phyloP scores from a whole-genome alignment of 495 filamentous ascomycete species.

The Aspergillus sparsus region DNA sequence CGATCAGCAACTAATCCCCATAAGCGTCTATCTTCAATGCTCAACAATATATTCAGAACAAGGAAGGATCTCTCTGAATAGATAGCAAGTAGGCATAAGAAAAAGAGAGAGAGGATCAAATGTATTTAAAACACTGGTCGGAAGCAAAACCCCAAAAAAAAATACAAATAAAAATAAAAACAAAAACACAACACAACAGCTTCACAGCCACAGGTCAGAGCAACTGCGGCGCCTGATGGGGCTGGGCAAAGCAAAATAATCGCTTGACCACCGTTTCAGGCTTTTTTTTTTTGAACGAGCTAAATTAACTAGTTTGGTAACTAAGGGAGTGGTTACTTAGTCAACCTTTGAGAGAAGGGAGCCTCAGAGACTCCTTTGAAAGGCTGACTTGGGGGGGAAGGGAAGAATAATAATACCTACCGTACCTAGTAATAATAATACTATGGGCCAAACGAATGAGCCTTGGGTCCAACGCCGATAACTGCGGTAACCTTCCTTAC shows the following conservation, averaged over 20 bases:
- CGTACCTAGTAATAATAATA: too few species aligned
- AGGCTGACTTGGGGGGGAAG: neutral
- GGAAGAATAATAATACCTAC: neutral
- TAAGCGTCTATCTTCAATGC: too few species aligned
- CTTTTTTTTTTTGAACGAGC: slow-evolving; percentile 5
- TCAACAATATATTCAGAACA: too few species aligned
- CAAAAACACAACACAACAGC: neutral
- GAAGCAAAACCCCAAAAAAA: slow-evolving; percentile 1
- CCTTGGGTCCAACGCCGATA: slow-evolving; percentile 22
- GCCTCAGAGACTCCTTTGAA: slow-evolving; percentile 19
- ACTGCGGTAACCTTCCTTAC: slow-evolving; percentile 14
- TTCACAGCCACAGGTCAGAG: slow-evolving; percentile 22
- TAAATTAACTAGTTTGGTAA: slow-evolving; percentile 16
- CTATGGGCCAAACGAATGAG: slow-evolving; percentile 15
- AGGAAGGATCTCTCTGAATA: too few species aligned
- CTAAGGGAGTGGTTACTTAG: slow-evolving; percentile 16
- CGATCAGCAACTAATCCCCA: too few species aligned
- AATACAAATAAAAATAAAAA: slow-evolving; percentile 8
- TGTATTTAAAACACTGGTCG: neutral
- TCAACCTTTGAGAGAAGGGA: slow-evolving; percentile 16
- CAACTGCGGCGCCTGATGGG: slow-evolving; percentile 6
- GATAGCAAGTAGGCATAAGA: neutral
- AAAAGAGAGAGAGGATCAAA: neutral
- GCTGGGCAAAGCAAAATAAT: slow-evolving; percentile 13
- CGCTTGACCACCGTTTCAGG: slow-evolving; percentile 20